A percentile compares a stretch with the other conserved stretches of the same genome.
phyloP scores from a whole-genome alignment of 1,139 yeast genomes.

The Sugiyamaella japonica region DNA sequence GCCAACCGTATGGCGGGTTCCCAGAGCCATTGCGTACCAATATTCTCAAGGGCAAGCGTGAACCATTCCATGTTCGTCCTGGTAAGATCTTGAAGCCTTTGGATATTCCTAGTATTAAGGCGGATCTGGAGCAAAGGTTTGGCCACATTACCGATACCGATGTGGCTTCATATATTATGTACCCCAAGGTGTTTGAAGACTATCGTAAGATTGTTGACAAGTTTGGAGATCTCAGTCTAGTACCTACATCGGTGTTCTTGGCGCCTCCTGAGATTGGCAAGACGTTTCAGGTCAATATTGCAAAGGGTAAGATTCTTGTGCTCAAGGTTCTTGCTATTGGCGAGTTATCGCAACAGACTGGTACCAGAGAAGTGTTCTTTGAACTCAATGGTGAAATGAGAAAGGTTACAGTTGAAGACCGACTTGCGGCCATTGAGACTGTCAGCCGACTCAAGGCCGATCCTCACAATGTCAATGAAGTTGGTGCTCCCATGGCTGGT shows the following conservation, averaged over 20 bases:
- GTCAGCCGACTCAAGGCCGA: constrained; percentile 90
- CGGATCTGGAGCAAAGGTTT: constrained; percentile 58
- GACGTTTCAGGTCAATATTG: constrained; percentile 86
- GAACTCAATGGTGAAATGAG: constrained; percentile 98
- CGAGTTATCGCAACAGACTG: constrained; percentile 79
- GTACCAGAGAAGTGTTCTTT: constrained; percentile 93
- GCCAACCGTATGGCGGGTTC: constrained; percentile 99
- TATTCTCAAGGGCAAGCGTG: constrained; percentile 84
- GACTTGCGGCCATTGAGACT: constrained; percentile 78
- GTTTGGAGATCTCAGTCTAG: constrained; percentile 89
- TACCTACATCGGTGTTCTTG: constrained; percentile 89
- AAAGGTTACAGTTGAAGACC: constrained; percentile 89
- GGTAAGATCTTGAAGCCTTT: constrained; percentile 85
- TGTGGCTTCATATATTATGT: constrained; percentile 94
- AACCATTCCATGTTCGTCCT: constrained; percentile 84
- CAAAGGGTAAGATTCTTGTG: constrained; percentile 91
- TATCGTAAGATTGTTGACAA: constrained; percentile 70
- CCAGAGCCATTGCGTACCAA: constrained; percentile 97
- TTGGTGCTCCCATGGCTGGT: constrained; percentile 99
- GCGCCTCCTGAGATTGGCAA: constrained; percentile 85
- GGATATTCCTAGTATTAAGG: constrained; percentile 67
- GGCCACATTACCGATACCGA: constrained; percentile 73
- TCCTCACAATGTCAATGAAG: constrained; percentile 79
- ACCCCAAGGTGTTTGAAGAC: constrained; percentile 94
- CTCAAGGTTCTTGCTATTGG: constrained; percentile 92